These are phyloP conservation scores for Pseudogymnoascus verrucosus DNA, from an alignment of 2,329 filamentous ascomycete genomes.

Conservation along the genomic window DNA sequence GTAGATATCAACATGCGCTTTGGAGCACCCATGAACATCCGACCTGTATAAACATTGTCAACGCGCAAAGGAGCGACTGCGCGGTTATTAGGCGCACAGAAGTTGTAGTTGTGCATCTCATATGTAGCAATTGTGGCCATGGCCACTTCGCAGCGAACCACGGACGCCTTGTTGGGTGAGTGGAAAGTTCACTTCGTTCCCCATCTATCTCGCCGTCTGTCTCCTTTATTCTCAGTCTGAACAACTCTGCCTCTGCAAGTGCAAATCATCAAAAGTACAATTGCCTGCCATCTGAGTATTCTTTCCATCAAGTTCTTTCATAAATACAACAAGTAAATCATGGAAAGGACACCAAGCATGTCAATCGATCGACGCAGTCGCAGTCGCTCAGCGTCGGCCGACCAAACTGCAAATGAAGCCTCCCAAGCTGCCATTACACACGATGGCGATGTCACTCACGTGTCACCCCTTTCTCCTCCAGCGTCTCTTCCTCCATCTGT, in stretches of 20 bases:
- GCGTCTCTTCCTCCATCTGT: background rate
- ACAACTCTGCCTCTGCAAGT: background rate
- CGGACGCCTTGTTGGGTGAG: background rate
- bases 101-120: background rate
- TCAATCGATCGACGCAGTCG: background rate
- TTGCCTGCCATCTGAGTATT: background rate
- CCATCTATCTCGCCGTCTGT: background rate
- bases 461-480: background rate
- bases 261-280: background rate
- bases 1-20: background rate
- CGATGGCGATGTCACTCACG: background rate
- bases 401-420: slow-evolving; percentile 4
- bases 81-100: background rate
- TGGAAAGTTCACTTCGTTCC: background rate
- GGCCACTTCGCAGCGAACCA: slow-evolving; percentile 2
- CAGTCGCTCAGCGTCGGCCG: background rate
- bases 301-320: background rate
- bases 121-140: slow-evolving; percentile 6
- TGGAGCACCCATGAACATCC: background rate
- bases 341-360: background rate
- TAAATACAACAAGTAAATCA: background rate
- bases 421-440: background rate
- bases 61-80: background rate
- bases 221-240: background rate
- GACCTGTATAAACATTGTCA: background rate